Percentiles rank a stretch among this genome's conserved stretches.
These are phyloP conservation scores for Flaveria sonorensis DNA, from an alignment of 129 eudicot species.

Conservation along the genomic window DNA sequence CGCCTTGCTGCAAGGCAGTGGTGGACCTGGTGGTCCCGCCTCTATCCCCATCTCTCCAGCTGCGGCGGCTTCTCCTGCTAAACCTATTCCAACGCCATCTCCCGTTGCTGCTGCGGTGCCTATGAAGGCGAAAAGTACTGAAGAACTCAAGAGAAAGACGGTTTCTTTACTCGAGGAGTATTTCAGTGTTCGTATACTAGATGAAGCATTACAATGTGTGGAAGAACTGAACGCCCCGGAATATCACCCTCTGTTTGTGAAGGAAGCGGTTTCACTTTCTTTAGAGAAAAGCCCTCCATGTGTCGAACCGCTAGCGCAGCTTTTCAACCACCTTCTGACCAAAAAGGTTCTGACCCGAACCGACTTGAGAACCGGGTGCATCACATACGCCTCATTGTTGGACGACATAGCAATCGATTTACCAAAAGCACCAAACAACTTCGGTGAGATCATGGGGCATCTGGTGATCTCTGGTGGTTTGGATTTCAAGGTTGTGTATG, in stretches of 20 bases:
- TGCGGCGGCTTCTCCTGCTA: conserved; percentile 29
- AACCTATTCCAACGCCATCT: conserved; percentile 34
- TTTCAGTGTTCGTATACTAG: conserved; percentile 70
- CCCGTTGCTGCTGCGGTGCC: conserved; percentile 40
- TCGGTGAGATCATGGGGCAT: conserved; percentile 72
- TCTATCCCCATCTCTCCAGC: conserved; percentile 35
- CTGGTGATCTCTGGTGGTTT: conserved; percentile 62
- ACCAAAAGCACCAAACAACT: conserved; percentile 83
- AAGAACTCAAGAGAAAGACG: conserved; percentile 64
- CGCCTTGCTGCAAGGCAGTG: conserved; percentile 73
- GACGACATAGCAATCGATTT: conserved; percentile 86
- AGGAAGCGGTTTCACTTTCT: conserved; percentile 68
- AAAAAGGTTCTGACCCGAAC: conserved; percentile 58
- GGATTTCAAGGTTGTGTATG: conserved; percentile 58
- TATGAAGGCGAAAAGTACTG: conserved; percentile 32
- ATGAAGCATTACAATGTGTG: conserved; percentile 83
- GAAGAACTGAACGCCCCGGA: conserved; percentile 77
- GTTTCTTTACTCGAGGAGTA: conserved; percentile 76
- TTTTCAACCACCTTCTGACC: conserved; percentile 54
- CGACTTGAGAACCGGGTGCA: conserved; percentile 61
- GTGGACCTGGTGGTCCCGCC: conserved; percentile 43
- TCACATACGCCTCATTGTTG: conserved; percentile 52
- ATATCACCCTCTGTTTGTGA: conserved; percentile 72
- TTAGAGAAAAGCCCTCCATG: conserved; percentile 81
- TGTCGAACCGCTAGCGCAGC: conserved; percentile 67